phyloP scores from a whole-genome alignment of 2,329 filamentous ascomycete genomes.

The Ascochyta rabiei region DNA sequence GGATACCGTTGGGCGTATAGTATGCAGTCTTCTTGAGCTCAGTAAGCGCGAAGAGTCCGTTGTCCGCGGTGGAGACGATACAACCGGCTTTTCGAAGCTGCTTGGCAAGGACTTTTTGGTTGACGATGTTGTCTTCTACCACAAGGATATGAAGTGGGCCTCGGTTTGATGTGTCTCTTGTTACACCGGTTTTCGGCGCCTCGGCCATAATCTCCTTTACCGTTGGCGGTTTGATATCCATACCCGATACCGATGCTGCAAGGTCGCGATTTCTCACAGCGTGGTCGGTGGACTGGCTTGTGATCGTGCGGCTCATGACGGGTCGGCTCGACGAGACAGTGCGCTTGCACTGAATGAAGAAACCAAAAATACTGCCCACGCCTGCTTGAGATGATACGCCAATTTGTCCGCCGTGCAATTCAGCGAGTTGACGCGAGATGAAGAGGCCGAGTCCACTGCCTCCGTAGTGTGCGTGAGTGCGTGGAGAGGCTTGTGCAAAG shows the following conservation, averaged over 20 bases:
- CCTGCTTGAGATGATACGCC: constrained; percentile 40
- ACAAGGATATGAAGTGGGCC: constrained; percentile 35
- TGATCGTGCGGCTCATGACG: background rate
- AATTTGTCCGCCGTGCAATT: constrained; percentile 45
- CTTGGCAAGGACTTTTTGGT: constrained; percentile 43
- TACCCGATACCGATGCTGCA: constrained; percentile 11
- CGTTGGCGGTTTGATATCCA: background rate
- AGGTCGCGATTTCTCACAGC: constrained; percentile 12
- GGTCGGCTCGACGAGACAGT: constrained; percentile 15
- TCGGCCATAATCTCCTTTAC: constrained; percentile 5
- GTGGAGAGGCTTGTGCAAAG: constrained; percentile 43
- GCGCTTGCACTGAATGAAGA: constrained; percentile 39
- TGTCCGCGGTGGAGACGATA: constrained; percentile 36
- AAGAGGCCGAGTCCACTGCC: constrained; percentile 46
- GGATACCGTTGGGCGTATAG: constrained; percentile 16
- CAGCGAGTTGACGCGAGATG: constrained; percentile 44
- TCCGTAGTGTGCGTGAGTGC: constrained; percentile 44
- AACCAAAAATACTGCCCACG: constrained; percentile 43
- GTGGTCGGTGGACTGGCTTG: constrained; percentile 12
- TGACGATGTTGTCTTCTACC: constrained; percentile 48
- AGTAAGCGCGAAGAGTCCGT: constrained; percentile 41
- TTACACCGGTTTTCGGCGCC: background rate
- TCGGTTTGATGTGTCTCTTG: background rate
- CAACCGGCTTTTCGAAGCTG: constrained; percentile 43
- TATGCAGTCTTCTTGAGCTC: constrained; percentile 30